phyloP scores from a whole-genome alignment of 345 rosid genomes.

The Gossypium arboreum region DNA sequence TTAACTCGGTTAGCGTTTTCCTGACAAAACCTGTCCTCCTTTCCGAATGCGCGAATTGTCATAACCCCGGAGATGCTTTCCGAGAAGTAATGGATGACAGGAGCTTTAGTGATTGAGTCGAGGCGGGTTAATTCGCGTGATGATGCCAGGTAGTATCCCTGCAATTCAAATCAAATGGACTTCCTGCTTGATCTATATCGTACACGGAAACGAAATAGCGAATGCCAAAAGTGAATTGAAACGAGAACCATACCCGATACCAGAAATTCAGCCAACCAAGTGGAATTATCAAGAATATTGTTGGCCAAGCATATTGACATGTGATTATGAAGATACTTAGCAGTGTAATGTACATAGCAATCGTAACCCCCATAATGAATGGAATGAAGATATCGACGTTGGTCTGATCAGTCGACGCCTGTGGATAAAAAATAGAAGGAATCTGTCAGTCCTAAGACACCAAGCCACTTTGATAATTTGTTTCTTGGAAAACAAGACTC shows the following conservation, averaged over 20 bases:
- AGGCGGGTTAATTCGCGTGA: constrained; percentile 88
- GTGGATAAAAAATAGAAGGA: constrained; percentile 16
- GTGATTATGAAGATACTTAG: constrained; percentile 80
- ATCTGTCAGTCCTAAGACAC: constrained; percentile 13
- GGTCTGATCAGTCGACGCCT: constrained; percentile 90
- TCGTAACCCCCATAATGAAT: constrained; percentile 45
- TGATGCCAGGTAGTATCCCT: constrained; percentile 82
- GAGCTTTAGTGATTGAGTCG: constrained; percentile 94
- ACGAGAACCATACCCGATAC: constrained; percentile 66
- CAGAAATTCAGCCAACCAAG: constrained; percentile 86
- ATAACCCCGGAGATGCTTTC: constrained; percentile 88
- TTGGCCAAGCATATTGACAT: constrained; percentile 96
- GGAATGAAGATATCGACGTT: constrained; percentile 78
- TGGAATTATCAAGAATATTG: constrained; percentile 68
- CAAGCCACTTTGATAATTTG: background rate
- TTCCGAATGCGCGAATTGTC: constrained; percentile 75
- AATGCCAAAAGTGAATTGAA: background rate
- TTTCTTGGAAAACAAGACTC: background rate
- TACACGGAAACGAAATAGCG: background rate
- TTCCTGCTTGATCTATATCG: background rate
- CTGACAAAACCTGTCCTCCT: constrained; percentile 47
- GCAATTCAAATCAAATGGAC: constrained; percentile 12
- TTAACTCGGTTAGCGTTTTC: constrained; percentile 76
- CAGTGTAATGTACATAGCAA: constrained; percentile 63
- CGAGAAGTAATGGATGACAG: constrained; percentile 91